Evolutionary conservation across 495 filamentous ascomycete species (phyloP).

Genomic region (Aspergillus homomorphus): DNA sequence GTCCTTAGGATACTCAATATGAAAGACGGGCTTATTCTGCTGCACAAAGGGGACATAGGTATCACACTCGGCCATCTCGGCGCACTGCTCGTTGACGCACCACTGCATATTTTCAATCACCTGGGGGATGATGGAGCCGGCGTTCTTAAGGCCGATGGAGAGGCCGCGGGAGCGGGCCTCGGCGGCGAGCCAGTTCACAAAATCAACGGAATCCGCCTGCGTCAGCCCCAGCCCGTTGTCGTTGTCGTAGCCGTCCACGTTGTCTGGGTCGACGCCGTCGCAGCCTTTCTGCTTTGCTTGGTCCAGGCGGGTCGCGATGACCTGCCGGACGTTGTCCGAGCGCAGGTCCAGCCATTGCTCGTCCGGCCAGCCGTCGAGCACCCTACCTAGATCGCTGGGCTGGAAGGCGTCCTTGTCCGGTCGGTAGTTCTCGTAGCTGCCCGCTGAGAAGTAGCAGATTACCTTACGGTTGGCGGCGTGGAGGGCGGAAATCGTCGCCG

Average conservation of each 20-base stretch:
- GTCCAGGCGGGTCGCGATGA: slow-evolving; percentile 58
- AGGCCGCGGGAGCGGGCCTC: slow-evolving; percentile 46
- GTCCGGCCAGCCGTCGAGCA: slow-evolving; percentile 58
- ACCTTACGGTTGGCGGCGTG: slow-evolving; percentile 51
- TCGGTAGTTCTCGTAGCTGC: slow-evolving; percentile 58
- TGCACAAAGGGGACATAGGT: slow-evolving; percentile 54
- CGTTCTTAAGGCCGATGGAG: slow-evolving; percentile 68
- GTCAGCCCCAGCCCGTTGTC: slow-evolving; percentile 57
- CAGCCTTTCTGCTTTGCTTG: slow-evolving; percentile 59
- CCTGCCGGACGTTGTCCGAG: slow-evolving; percentile 53
- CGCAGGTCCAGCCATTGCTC: slow-evolving; percentile 65
- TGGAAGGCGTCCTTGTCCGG: slow-evolving; percentile 53
- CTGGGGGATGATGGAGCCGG: slow-evolving; percentile 51
- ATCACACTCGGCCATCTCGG: slow-evolving; percentile 54
- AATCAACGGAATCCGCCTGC: slow-evolving; percentile 50
- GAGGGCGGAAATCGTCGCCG: slow-evolving; percentile 42
- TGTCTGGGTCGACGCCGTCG: slow-evolving; percentile 70
- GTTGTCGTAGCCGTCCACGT: slow-evolving; percentile 63
- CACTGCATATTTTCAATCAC: slow-evolving; percentile 60
- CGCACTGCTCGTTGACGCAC: slow-evolving; percentile 72
- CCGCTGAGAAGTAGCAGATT: slow-evolving; percentile 76
- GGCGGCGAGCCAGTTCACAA: slow-evolving; percentile 55
- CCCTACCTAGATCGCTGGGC: slow-evolving; percentile 47
- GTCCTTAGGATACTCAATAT: slow-evolving; percentile 65
- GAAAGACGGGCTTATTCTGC: slow-evolving; percentile 65